phyloP scores from a whole-genome alignment of 495 filamentous ascomycete species.

The Neurospora pannonica region DNA sequence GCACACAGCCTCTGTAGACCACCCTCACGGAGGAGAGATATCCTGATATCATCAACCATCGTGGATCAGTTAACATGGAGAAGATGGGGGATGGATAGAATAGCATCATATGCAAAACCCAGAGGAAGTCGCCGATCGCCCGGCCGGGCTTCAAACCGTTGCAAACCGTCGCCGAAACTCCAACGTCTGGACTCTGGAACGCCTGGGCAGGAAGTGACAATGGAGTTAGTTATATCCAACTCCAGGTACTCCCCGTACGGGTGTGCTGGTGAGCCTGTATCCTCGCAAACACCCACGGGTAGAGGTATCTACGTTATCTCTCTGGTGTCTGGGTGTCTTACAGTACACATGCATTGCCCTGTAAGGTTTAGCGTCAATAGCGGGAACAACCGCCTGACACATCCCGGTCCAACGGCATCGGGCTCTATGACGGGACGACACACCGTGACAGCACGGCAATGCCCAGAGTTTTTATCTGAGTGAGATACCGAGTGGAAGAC shows the following conservation, averaged over 20 bases:
- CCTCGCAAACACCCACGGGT: too few relatives aligned
- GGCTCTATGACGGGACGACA: background rate
- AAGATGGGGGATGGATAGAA: too few relatives aligned
- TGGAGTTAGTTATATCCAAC: too few relatives aligned
- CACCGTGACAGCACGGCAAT: background rate
- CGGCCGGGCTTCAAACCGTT: background rate
- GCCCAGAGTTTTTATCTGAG: too few relatives aligned
- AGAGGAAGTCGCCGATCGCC: background rate
- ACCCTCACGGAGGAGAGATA: background rate
- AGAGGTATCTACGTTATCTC: too few relatives aligned
- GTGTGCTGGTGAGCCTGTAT: too few relatives aligned
- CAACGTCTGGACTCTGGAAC: background rate
- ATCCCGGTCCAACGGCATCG: background rate
- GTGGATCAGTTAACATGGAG: background rate
- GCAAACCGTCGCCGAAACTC: background rate
- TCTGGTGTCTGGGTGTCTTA: too few relatives aligned
- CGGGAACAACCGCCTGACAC: background rate
- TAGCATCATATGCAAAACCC: background rate
- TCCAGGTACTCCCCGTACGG: too few relatives aligned
- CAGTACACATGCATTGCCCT: background rate
- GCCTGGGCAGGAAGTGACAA: too few relatives aligned
- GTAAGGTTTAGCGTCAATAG: background rate
- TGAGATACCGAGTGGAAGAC: too few relatives aligned
- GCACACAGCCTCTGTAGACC: background rate
- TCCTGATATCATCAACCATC: too few relatives aligned